Base-by-base conservation (phyloP, 1,284 basidiomycete genomes). In the Ceratobasidium sp. region DNA sequence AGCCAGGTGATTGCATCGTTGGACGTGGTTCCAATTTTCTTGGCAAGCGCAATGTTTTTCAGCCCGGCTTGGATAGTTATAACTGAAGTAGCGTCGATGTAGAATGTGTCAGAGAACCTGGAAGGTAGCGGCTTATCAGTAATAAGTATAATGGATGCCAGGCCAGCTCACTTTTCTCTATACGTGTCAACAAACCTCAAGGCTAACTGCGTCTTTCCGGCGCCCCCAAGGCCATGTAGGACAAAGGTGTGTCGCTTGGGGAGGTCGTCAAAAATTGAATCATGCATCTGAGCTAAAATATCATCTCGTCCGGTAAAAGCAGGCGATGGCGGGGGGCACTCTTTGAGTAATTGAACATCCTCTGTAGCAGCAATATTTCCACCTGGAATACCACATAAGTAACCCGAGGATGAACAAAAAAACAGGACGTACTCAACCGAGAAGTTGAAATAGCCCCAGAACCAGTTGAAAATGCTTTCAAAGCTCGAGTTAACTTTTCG, bases 201-300 rank as follows among this genome's bases (percentile, higher is more conserved):
- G 18, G 72, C 72, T 13, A 64, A 42, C 49, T 75, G 72, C 0
- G 72, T 75, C 26, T 75, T 75, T 18, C 61, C 72, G 23, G 44
- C 44, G 6, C 72, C 72, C 15, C 72, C 72, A 7, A 75, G 33
- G 9, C 72, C 72, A 33, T 64, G n/a, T 4, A 73, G 56, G 10
- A 76, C 72, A 23, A 76, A 76, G 3, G 46, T 49, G 33, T 46
- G 73, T 15, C 20, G 12, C n/a, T n/a, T 28, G 40, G 3, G 12
- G 28, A 20, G 12, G n/a, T 33, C 39, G 44, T 72, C 53, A 0
- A 39, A 55, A 20, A 67, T 26, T 13, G 28, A 76, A 2, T 55
- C 58, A 9, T 46, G 10, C 42, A 76, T 67, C 18, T 40, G 13
- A 0, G 2, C 28, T 9, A 76, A 28, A 4, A 58, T 51, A 18